These are phyloP conservation scores for Xylaria grammica DNA, from an alignment of 495 filamentous ascomycete genomes.

Conservation along the genomic window DNA sequence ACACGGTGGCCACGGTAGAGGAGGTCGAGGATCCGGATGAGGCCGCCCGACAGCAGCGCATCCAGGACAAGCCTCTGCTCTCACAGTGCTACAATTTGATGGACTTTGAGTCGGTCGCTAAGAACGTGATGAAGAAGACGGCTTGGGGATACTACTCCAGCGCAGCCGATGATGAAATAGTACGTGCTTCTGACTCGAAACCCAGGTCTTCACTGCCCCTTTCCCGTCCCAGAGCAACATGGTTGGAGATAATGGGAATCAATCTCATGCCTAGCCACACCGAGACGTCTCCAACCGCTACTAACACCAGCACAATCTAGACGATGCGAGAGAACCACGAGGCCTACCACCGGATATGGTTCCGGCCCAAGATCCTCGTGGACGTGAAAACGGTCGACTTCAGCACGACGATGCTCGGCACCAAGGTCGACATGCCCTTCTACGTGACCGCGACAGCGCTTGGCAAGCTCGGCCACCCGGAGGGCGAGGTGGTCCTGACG, in stretches of 20 bases:
- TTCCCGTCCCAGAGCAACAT: not conserved
- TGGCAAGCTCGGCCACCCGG: conserved; percentile 86
- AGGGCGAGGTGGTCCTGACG: conserved; percentile 91
- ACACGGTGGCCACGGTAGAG: conserved; percentile 75
- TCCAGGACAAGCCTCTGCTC: conserved; percentile 78
- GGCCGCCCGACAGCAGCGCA: conserved; percentile 72
- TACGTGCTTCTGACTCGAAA: conserved; percentile 52
- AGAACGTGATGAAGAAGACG: conserved; percentile 86
- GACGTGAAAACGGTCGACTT: conserved; percentile 88
- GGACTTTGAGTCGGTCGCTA: conserved; percentile 93
- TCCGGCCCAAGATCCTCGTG: conserved; percentile 82
- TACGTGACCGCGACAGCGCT: conserved; percentile 93
- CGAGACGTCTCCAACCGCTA: not conserved
- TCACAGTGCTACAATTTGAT: conserved; percentile 92
- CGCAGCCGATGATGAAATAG: conserved; percentile 96
- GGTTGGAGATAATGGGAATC: not conserved
- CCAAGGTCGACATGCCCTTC: conserved; percentile 80
- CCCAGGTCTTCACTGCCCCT: not conserved
- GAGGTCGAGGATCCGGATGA: conserved; percentile 78
- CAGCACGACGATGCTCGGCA: conserved; percentile 88
- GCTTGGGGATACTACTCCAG: conserved; percentile 98
- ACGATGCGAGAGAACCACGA: conserved; percentile 96
- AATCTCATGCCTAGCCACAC: no score
- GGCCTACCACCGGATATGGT: conserved; percentile 98
- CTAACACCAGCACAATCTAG: conserved; percentile 48